These are phyloP conservation scores for Penicillium chermesinum DNA, from an alignment of 495 filamentous ascomycete genomes.

Conservation along the genomic window DNA sequence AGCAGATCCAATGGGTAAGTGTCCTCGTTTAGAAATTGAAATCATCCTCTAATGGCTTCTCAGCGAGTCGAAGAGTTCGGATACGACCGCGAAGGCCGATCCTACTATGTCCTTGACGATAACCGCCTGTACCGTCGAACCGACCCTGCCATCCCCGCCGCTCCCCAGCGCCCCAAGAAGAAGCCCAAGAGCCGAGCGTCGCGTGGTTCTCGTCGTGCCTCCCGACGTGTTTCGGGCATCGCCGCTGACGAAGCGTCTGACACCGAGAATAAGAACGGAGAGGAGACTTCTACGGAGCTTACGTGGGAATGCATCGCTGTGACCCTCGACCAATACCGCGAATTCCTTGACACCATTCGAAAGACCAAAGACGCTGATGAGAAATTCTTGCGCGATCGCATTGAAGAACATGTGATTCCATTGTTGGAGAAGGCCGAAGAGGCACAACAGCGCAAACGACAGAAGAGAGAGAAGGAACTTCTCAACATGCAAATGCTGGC, in stretches of 20 bases:
- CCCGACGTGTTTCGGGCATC: slow-evolving; percentile 60
- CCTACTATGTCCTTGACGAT: slow-evolving; percentile 89
- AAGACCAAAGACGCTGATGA: slow-evolving; percentile 78
- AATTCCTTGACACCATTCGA: slow-evolving; percentile 64
- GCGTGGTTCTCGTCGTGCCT: slow-evolving; percentile 59
- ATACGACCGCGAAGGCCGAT: slow-evolving; percentile 77
- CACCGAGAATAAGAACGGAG: slow-evolving; percentile 40
- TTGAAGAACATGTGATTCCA: slow-evolving; percentile 73
- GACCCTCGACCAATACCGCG: slow-evolving; percentile 67
- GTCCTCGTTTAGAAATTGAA: background rate
- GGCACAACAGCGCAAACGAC: slow-evolving; percentile 54
- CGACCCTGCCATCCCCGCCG: slow-evolving; percentile 54
- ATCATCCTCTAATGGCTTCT: slow-evolving; percentile 14
- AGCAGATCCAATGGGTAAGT: slow-evolving; percentile 77
- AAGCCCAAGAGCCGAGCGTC: slow-evolving; percentile 75
- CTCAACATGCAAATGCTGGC: slow-evolving; percentile 76
- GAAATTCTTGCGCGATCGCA: slow-evolving; percentile 61
- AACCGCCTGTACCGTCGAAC: slow-evolving; percentile 85
- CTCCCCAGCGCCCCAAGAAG: slow-evolving; percentile 55
- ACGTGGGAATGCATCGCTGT: slow-evolving; percentile 92
- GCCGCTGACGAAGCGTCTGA: slow-evolving; percentile 50
- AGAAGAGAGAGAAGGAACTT: slow-evolving; percentile 74
- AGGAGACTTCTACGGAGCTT: slow-evolving; percentile 31
- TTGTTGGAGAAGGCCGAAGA: slow-evolving; percentile 80
- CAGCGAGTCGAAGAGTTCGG: slow-evolving; percentile 93